Percentiles rank a stretch among this genome's conserved stretches.
Evolutionary conservation across 2,329 filamentous ascomycete genomes (phyloP).

Genomic region (Trichoderma simmonsii): DNA sequence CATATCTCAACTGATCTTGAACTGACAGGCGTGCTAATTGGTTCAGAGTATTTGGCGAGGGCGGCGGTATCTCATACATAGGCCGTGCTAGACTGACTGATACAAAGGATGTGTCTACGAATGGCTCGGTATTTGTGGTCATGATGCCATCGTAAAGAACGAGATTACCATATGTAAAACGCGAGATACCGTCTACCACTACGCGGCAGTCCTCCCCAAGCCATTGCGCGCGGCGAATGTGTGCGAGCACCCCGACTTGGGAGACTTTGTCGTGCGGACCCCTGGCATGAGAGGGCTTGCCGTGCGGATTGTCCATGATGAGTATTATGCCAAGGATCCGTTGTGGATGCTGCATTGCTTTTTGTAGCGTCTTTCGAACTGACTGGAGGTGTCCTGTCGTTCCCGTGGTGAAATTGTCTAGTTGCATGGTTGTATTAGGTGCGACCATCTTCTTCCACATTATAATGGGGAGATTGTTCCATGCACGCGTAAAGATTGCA

Average conservation of each 20-base stretch:
- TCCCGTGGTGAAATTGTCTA: neutral
- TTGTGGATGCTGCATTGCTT: neutral
- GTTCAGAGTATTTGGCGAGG: neutral
- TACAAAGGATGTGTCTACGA: neutral
- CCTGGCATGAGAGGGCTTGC: no score
- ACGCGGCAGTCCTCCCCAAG: neutral
- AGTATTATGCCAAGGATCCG: neutral
- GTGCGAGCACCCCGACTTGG: neutral
- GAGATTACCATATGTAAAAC: neutral
- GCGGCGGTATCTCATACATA: neutral
- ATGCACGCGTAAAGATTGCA: neutral
- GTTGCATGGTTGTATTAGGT: neutral
- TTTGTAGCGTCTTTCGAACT: neutral
- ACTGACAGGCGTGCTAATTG: neutral
- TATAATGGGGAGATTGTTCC: neutral
- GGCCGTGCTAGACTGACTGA: neutral
- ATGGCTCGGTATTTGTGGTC: neutral
- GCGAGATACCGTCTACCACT: neutral
- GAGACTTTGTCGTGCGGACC: no score
- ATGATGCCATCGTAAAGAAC: neutral
- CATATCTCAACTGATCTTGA: neutral
- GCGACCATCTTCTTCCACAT: neutral
- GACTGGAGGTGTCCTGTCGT: neutral
- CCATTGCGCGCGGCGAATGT: neutral
- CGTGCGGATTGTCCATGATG: neutral